Percentiles rank a stretch among this genome's conserved stretches.
Evolutionary conservation across 768 basidiomycete genomes (phyloP).

Genomic region (Suillus clintonianus): DNA sequence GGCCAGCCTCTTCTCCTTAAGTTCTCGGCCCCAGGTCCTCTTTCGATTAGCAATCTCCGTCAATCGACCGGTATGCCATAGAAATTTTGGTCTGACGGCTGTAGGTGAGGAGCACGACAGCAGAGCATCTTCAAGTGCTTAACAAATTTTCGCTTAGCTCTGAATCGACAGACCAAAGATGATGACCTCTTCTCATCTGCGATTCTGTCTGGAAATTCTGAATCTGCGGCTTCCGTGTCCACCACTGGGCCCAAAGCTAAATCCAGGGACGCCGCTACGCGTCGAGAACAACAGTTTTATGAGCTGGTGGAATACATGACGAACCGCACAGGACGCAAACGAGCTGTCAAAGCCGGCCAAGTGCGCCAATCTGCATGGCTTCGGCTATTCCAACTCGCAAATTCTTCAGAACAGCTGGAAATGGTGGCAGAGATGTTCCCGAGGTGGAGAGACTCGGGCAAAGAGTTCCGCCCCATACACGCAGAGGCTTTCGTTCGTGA

Average conservation of each 20-base stretch:
- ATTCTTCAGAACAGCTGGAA: slow-evolving; percentile 49
- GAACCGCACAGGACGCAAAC: slow-evolving; percentile 31
- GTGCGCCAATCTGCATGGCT: slow-evolving; percentile 52
- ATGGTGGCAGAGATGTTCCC: slow-evolving; percentile 49
- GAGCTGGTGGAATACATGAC: slow-evolving; percentile 26
- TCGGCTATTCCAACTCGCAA: slow-evolving; percentile 52
- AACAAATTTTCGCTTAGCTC: background rate
- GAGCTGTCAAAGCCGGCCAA: slow-evolving; percentile 30
- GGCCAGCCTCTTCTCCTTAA: background rate
- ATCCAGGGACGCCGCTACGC: background rate
- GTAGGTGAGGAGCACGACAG: background rate
- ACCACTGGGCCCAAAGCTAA: background rate
- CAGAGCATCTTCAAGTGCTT: background rate
- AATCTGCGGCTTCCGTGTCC: background rate
- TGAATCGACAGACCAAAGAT: slow-evolving; percentile 10
- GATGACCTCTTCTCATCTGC: slow-evolving; percentile 15
- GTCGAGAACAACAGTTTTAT: slow-evolving; percentile 24
- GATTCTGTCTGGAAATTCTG: background rate
- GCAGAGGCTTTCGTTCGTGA: slow-evolving; percentile 56
- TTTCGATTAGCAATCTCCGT: background rate
- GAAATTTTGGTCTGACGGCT: background rate
- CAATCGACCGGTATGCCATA: background rate
- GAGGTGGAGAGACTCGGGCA: slow-evolving; percentile 47
- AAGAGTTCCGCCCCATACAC: slow-evolving; percentile 40
- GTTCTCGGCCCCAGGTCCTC: background rate